These are phyloP conservation scores for Pilatotrama ljubarskyi DNA, from an alignment of 768 basidiomycete species.

Conservation along the genomic window DNA sequence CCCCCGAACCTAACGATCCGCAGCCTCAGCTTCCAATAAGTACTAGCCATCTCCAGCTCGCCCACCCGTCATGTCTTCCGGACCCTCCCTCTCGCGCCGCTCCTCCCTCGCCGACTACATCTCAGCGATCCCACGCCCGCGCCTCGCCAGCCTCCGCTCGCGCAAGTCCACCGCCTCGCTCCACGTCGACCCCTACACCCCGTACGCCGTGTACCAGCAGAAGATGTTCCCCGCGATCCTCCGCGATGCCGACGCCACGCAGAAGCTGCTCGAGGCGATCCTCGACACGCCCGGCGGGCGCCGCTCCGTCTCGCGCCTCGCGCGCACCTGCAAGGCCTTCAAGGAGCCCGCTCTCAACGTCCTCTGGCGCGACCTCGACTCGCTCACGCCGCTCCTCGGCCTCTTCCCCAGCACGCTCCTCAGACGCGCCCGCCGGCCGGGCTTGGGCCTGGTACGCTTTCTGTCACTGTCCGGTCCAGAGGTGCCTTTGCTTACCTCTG, in stretches of 20 bases:
- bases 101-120: slow-evolving; percentile 32
- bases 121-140: slow-evolving; percentile 24
- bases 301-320: slow-evolving; percentile 66
- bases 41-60: slow-evolving; percentile 13
- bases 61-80: slow-evolving; percentile 27
- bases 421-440: slow-evolving; percentile 71
- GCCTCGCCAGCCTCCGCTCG: slow-evolving; percentile 31
- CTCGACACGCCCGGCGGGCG: slow-evolving; percentile 62
- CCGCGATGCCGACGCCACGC: slow-evolving; percentile 60
- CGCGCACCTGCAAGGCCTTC: slow-evolving; percentile 74
- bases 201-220: slow-evolving; percentile 50
- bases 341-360: slow-evolving; percentile 69
- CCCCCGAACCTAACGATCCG: slow-evolving; percentile 26
- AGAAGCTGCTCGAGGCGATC: slow-evolving; percentile 51
- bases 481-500: slow-evolving; percentile 18
- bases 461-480: slow-evolving; percentile 11
- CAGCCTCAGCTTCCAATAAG: slow-evolving; percentile 23
- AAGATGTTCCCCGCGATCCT: slow-evolving; percentile 57
- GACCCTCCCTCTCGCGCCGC: slow-evolving; percentile 30
- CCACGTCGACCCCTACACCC: slow-evolving; percentile 32
- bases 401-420: slow-evolving; percentile 68
- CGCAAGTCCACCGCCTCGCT: slow-evolving; percentile 32
- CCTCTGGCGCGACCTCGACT: slow-evolving; percentile 79
- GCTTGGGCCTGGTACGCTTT: slow-evolving; percentile 69
- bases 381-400: slow-evolving; percentile 67